Percentiles rank a stretch among this genome's conserved stretches.
phyloP scores from a whole-genome alignment of 2,329 filamentous ascomycete species.

The Talaromyces albobiverticillius region DNA sequence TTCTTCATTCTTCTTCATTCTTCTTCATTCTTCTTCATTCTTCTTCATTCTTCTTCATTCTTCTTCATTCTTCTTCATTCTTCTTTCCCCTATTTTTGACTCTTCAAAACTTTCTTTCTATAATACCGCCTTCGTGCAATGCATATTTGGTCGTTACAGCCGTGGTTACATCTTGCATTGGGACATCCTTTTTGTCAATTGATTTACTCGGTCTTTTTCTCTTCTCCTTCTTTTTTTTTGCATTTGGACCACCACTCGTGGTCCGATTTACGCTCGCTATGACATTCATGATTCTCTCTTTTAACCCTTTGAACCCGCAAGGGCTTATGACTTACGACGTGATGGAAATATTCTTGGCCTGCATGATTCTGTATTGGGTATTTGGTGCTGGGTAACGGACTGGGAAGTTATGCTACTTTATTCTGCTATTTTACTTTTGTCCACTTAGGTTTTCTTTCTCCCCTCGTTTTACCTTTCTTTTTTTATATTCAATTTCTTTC shows the following conservation, averaged over 20 bases:
- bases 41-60: too few relatives aligned
- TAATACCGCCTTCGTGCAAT: neutral
- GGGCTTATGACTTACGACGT: slow-evolving; percentile 14
- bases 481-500: neutral
- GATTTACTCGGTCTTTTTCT: neutral
- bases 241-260: neutral
- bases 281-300: neutral
- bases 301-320: neutral
- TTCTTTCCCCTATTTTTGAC: neutral
- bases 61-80: neutral
- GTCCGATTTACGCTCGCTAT: slow-evolving; percentile 2
- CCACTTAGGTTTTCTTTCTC: neutral
- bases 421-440: slow-evolving; percentile 2
- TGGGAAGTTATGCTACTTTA: neutral
- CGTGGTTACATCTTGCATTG: neutral
- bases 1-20: too few relatives aligned
- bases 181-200: neutral
- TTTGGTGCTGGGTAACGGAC: neutral
- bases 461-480: neutral
- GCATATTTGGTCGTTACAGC: slow-evolving; percentile 2
- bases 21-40: too few relatives aligned
- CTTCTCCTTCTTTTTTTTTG: slow-evolving; percentile 11
- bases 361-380: neutral
- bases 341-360: slow-evolving; percentile 8
- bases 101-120: neutral